Evolutionary conservation across 1,284 basidiomycete genomes (phyloP), one percentile per base, ranked within the genome.

Genomic region (Pseudomicrostroma phylloplanum): DNA sequence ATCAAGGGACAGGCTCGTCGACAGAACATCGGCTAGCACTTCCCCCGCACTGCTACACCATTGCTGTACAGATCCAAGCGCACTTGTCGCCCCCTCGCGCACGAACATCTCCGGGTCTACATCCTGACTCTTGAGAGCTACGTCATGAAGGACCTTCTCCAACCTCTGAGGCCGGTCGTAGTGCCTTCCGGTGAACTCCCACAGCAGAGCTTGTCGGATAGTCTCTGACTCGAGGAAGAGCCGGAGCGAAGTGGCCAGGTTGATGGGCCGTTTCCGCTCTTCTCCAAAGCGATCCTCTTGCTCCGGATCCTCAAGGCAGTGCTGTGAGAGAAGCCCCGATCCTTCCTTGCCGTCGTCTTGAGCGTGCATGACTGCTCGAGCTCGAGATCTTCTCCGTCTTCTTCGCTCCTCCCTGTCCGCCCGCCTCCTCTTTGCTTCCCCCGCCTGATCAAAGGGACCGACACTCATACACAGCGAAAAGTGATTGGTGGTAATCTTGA

Each of bases 401-500:
- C 46, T 48, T 7, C n/a, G n/a, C 17, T 48, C 23, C 46, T n/a
- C 46, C n/a, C n/a, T 23, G 6, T 48, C 46, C 12, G n/a, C 12
- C 46, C 46, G 17, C 46, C 46, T 48, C 12, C 17, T 48, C 46
- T n/a, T 23, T 23, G 17, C 46, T 48, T n/a, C 46, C 6, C 23
- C 21, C 51, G n/a, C 21, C 25, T 15, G 25, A 19, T 25, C 26
- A 19, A 70, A 72, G 2, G 70, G 70, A 25, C 66, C 65, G 15
- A 64, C 64, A 61, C 65, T 63, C 62, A 76, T 60, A n/a, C 65
- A 69, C 0, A 77, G 56, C 19, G 72, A 65, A 9, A 68, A 65
- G 57, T 75, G 74, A 3, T 63, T 62, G 0, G 72, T 67, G 12
- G 70, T 70, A 25, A 77, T 63, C 55, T 73, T 67, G 25, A 77